Percentiles rank a stretch among this genome's conserved stretches.
These are phyloP conservation scores for Gastrodia elata DNA, from an alignment of 106 monocot genomes.

Conservation along the genomic window DNA sequence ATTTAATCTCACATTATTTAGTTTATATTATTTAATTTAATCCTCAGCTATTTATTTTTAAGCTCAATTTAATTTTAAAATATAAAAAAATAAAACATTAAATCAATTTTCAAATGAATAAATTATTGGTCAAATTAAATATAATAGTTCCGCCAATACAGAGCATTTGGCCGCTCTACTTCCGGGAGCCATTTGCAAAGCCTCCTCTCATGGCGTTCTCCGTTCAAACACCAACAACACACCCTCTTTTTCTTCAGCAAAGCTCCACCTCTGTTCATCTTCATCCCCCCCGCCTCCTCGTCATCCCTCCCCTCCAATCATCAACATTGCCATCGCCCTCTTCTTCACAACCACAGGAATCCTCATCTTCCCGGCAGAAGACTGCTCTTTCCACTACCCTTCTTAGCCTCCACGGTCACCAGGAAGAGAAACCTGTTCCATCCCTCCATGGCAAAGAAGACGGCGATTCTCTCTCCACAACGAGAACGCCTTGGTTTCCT, in stretches of 20 bases:
- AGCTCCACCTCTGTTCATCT: neutral
- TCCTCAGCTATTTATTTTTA: no score
- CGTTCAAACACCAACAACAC: conserved; percentile 9
- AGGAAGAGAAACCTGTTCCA: neutral
- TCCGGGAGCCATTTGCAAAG: conserved; percentile 1
- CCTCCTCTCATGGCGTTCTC: conserved; percentile 12
- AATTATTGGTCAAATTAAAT: no score
- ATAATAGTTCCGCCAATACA: no score
- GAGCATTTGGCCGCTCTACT: neutral
- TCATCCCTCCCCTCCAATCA: conserved; percentile 4
- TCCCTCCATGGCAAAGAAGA: conserved; percentile 6
- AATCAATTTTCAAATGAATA: no score
- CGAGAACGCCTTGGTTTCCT: conserved; percentile 57
- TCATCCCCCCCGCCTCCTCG: conserved; percentile 5
- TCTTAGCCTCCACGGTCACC: conserved; percentile 14
- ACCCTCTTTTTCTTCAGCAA: conserved; percentile 7
- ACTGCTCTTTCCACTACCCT: conserved; percentile 35
- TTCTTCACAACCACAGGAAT: neutral
- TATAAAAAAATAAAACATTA: no score
- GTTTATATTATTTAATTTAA: no score
- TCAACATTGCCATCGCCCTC: neutral
- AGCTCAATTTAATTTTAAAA: no score
- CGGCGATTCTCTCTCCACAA: conserved; percentile 34
- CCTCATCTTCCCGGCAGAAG: conserved; percentile 26
- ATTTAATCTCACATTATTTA: no score